A percentile compares a stretch with the other conserved stretches of the same genome.
Evolutionary conservation across 768 basidiomycete species (phyloP).

Genomic region (Postia placenta): DNA sequence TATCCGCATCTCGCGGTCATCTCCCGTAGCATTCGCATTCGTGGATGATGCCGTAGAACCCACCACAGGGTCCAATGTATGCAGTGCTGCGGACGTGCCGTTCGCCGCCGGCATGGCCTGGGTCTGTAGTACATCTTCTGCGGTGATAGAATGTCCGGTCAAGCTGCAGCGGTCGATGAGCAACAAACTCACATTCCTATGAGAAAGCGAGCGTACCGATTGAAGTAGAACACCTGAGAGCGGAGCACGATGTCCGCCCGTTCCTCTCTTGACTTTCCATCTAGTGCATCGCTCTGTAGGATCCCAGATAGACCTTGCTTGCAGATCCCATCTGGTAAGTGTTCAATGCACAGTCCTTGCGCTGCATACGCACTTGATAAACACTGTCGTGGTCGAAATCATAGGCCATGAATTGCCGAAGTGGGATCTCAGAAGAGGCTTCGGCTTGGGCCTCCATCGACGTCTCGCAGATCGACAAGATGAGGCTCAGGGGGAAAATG

Average conservation of each 20-base stretch:
- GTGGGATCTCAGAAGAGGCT: no score
- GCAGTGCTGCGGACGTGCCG: no score
- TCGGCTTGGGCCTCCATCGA: no score
- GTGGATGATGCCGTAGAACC: no score
- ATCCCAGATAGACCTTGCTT: constrained; percentile 67
- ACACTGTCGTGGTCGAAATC: constrained; percentile 51
- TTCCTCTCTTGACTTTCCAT: constrained; percentile 30
- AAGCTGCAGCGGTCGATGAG: constrained; percentile 22
- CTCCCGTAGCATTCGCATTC: constrained; percentile 5
- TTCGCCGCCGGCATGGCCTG: neutral
- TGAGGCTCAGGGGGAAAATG: no score
- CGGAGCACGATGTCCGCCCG: constrained; percentile 43
- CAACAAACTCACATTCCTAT: neutral
- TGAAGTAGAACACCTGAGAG: constrained; percentile 69
- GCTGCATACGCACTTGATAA: constrained; percentile 55
- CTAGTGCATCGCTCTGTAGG: constrained; percentile 34
- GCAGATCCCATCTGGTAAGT: constrained; percentile 2
- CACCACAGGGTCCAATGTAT: no score
- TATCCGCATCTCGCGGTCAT: constrained; percentile 31
- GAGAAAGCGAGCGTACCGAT: constrained; percentile 33
- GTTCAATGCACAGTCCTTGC: neutral
- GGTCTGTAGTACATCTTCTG: constrained; percentile 20
- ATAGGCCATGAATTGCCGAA: constrained; percentile 41
- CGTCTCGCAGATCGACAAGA: no score
- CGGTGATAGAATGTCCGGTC: constrained; percentile 21